Base-by-base conservation (phyloP, 2,329 filamentous ascomycete genomes). In the Zasmidium cellare region DNA sequence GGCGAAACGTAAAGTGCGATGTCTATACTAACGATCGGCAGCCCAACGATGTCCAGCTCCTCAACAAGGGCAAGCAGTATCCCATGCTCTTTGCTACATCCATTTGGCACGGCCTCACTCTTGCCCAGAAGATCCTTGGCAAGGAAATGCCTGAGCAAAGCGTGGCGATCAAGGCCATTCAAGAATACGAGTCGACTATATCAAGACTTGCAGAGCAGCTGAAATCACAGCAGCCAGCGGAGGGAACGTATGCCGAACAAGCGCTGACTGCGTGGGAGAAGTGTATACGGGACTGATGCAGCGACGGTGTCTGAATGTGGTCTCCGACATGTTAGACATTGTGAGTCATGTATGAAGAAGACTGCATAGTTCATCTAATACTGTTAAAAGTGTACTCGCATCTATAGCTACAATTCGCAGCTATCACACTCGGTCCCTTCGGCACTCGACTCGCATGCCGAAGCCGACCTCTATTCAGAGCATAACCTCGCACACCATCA, bases 51-150 rank as follows among this genome's bases (percentile, higher is more conserved):
- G 12, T 54, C 2, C 12, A 52, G 9, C 35, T 51, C 25, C n/a
- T 31, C 35, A 11, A 31, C 23, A 41, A 35, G 46, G 22, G 41
- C 23, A 53, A 49, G 24, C 61, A 64, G 63, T 63, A 55, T 51
- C 60, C 67, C 3, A 69, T 77, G 28, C 48, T 73, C 9, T 62
- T 67, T 3, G 65, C 70, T 3, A 63, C 77, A 9, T 71, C 75
- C 12, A 64, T 79, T 20, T 77, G 72, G 72, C 76, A 79, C 57
- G 77, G 74, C n/a, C 69, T 80, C n/a, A 69, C 65, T 48, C 71
- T 79, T 3, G 74, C 77, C 1, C 69, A 71, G 51, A 71, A 72
- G 31, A 73, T 79, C 3, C 71, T 80, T 0, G 74, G 74, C 9
- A 56, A 74, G 9, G 72, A 76, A 61, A 67, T 69, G 49, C 69